Percentiles rank a stretch among this genome's conserved stretches.
phyloP scores from a whole-genome alignment of 768 basidiomycete genomes.

The Megacollybia marginata region DNA sequence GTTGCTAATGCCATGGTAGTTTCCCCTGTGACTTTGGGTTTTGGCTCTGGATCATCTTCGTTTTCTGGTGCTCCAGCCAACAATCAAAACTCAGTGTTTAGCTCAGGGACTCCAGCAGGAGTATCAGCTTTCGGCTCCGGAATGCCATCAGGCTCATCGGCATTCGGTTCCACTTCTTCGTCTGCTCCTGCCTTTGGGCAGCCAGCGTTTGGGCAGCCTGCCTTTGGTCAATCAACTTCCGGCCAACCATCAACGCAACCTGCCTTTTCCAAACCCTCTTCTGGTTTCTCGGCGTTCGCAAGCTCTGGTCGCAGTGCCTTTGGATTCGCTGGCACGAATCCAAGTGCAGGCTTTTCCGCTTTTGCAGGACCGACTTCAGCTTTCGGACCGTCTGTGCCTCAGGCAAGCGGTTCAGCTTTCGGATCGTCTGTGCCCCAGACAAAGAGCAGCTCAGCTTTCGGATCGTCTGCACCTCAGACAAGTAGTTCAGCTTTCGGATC shows the following conservation, averaged over 20 bases:
- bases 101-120: constrained; percentile 2
- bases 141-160: constrained; percentile 6
- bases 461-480: neutral
- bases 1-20: constrained; percentile 10
- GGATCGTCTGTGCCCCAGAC: too few species aligned
- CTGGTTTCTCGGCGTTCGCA: constrained; percentile 41
- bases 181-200: constrained; percentile 30
- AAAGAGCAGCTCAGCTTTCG: neutral
- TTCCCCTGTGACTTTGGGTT: constrained; percentile 18
- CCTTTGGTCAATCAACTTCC: constrained; percentile 22
- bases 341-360: constrained; percentile 34
- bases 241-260: constrained; percentile 18
- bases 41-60: constrained; percentile 11
- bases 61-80: constrained; percentile 14
- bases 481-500: constrained; percentile 22
- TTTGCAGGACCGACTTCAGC: constrained; percentile 41
- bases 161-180: constrained; percentile 14
- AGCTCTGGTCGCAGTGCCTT: constrained; percentile 24
- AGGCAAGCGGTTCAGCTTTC: neutral
- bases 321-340: constrained; percentile 11
- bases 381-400: constrained; percentile 25
- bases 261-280: constrained; percentile 33
- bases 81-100: constrained; percentile 3
- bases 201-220: constrained; percentile 21
- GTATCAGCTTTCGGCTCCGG: constrained; percentile 14